Evolutionary conservation across 768 basidiomycete species (phyloP).

Genomic region (Boletus reticulatus): DNA sequence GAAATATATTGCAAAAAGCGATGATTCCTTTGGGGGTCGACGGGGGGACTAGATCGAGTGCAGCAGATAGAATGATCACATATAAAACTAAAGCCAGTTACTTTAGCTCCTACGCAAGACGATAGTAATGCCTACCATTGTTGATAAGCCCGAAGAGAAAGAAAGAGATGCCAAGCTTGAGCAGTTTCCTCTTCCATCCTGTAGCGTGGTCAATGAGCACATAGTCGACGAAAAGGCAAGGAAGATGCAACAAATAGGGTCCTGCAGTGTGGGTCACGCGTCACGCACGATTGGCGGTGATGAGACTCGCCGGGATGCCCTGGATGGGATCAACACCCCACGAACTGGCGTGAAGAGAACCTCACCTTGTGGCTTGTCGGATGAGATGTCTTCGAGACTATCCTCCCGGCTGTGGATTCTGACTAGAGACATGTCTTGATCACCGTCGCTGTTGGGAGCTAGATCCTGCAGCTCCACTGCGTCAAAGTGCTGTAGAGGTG

Average conservation of each 20-base stretch:
- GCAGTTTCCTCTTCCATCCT: constrained; percentile 28
- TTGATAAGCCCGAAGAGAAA: constrained; percentile 92
- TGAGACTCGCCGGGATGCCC: constrained; percentile 15
- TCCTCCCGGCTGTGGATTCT: constrained; percentile 10
- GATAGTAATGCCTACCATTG: constrained; percentile 64
- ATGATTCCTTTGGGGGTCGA: constrained; percentile 94
- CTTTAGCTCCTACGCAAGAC: neutral
- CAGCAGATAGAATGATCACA: constrained; percentile 95
- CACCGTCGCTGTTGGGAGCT: neutral
- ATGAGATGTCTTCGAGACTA: constrained; percentile 8
- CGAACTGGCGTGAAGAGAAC: neutral
- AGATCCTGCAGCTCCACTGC: constrained; percentile 21
- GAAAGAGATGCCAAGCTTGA: constrained; percentile 61
- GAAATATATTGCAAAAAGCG: constrained; percentile 92
- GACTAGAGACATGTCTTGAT: constrained; percentile 10
- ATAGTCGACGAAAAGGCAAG: neutral
- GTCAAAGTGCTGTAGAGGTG: constrained; percentile 2
- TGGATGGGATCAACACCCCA: constrained; percentile 29
- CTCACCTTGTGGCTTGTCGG: constrained; percentile 26
- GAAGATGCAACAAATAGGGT: constrained; percentile 22
- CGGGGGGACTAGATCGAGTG: constrained; percentile 89
- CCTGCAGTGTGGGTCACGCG: constrained; percentile 4
- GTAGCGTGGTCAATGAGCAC: constrained; percentile 14
- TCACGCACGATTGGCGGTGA: constrained; percentile 4
- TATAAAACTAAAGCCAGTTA: constrained; percentile 64